A percentile compares a stretch with the other conserved stretches of the same genome.
Evolutionary conservation across 2,329 filamentous ascomycete genomes (phyloP).

Genomic region (Sclerotinia glacialis): DNA sequence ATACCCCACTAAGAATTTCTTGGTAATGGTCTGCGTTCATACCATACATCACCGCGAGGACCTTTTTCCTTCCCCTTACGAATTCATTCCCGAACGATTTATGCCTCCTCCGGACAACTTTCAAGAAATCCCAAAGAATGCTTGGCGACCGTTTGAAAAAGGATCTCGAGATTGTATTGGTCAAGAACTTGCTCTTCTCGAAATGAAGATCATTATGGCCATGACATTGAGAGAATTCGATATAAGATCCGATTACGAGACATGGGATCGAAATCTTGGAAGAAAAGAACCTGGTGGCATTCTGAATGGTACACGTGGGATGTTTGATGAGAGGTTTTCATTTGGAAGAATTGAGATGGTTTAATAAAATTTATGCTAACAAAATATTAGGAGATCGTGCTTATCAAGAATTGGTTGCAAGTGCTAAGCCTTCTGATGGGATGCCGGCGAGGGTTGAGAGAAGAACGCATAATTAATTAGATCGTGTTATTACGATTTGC

Average conservation of each 20-base stretch:
- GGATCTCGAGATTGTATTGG: constrained; percentile 57
- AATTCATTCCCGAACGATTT: constrained; percentile 51
- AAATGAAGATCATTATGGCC: constrained; percentile 48
- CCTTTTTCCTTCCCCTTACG: constrained; percentile 44
- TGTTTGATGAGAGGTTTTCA: constrained; percentile 22
- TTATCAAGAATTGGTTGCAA: constrained; percentile 28
- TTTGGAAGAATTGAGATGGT: background rate
- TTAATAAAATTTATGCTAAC: background rate
- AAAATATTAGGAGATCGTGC: constrained; percentile 17
- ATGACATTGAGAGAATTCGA: constrained; percentile 34
- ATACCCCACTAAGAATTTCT: constrained; percentile 23
- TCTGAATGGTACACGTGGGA: constrained; percentile 26
- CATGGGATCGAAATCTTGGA: constrained; percentile 26
- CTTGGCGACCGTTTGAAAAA: constrained; percentile 55
- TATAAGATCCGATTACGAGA: constrained; percentile 23
- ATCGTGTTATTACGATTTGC: background rate
- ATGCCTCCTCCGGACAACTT: constrained; percentile 39
- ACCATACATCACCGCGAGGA: constrained; percentile 37
- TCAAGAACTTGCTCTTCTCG: constrained; percentile 51
- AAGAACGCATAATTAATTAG: constrained; percentile 15
- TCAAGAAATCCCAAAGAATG: constrained; percentile 39
- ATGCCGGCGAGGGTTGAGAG: constrained; percentile 25
- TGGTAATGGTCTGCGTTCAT: constrained; percentile 26
- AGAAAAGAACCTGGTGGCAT: constrained; percentile 26
- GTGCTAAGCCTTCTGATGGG: constrained; percentile 30